phyloP scores from a whole-genome alignment of 306 rosid species.

The Vicia villosa region DNA sequence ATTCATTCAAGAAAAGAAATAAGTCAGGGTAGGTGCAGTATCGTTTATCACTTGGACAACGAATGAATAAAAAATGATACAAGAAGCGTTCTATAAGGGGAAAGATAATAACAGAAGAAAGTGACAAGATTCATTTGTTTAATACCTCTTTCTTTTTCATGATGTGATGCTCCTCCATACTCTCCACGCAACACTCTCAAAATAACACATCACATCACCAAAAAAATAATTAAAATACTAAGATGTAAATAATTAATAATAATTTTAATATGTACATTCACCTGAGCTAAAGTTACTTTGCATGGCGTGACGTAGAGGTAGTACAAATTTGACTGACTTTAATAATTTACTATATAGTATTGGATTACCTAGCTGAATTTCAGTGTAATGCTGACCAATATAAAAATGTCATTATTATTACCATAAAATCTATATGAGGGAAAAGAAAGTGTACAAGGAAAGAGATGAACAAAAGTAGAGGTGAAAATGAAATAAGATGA shows the following conservation, averaged over 20 bases:
- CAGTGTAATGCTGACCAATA: conserved; percentile 38
- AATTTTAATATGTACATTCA: conserved; percentile 29
- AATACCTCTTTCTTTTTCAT: conserved; percentile 1
- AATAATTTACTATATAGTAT: conserved; percentile 29
- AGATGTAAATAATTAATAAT: not conserved
- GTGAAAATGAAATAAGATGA: conserved; percentile 34
- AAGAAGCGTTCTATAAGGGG: conserved; percentile 35
- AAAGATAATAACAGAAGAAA: conserved; percentile 27
- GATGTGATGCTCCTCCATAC: conserved; percentile 38
- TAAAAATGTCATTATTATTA: conserved; percentile 14
- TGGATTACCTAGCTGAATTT: not conserved
- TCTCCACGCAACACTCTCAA: conserved; percentile 10
- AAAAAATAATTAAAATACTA: not conserved
- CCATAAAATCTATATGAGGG: conserved; percentile 31
- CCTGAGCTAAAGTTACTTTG: conserved; percentile 25
- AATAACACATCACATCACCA: not conserved
- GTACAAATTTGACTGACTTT: conserved; percentile 15
- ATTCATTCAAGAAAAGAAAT: conserved; percentile 26
- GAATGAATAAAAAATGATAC: conserved; percentile 28
- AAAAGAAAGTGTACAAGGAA: conserved; percentile 27
- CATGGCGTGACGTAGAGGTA: conserved; percentile 12
- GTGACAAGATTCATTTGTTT: conserved; percentile 33
- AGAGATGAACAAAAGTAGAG: conserved; percentile 30
- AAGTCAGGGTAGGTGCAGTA: conserved; percentile 11
- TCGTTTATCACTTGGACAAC: conserved; percentile 31